Percentiles rank a stretch among this genome's conserved stretches.
These are phyloP conservation scores for Capillidium rhysosporum DNA, from an alignment of 371 early-diverging fungal species.

Conservation along the genomic window DNA sequence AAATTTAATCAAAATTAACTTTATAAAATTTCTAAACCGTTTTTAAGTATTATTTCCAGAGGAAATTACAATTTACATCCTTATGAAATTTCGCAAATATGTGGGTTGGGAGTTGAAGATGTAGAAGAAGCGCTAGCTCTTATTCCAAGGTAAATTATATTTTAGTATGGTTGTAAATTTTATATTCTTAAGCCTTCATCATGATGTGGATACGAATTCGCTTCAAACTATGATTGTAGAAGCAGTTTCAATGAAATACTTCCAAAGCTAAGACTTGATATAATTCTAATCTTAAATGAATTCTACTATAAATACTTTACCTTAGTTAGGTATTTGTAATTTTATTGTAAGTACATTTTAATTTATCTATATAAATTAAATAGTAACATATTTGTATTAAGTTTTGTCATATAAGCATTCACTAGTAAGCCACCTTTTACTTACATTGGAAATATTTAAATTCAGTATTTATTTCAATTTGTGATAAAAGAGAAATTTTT, in stretches of 20 bases:
- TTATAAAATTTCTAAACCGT: background rate
- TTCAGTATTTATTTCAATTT: too few species aligned
- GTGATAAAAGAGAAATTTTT: too few species aligned
- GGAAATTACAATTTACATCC: background rate
- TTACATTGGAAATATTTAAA: too few species aligned
- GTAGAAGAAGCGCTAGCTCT: background rate
- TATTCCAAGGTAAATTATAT: background rate
- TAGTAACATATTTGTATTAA: too few species aligned
- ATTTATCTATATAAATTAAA: too few species aligned
- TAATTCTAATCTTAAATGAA: too few species aligned
- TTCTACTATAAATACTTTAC: too few species aligned
- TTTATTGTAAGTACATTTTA: too few species aligned
- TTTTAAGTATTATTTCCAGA: background rate
- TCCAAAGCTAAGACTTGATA: background rate
- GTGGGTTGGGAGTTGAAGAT: background rate
- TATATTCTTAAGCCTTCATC: background rate
- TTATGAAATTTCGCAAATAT: constrained; percentile 1
- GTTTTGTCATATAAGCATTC: too few species aligned
- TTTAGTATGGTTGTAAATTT: background rate
- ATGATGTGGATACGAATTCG: background rate
- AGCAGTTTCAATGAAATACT: background rate
- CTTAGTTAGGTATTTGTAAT: too few species aligned
- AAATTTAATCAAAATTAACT: background rate
- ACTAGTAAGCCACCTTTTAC: too few species aligned
- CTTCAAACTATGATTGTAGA: background rate